Conservation (phyloP, 2,329 filamentous ascomycete genomes). For the Aspergillus latus region DNA sequence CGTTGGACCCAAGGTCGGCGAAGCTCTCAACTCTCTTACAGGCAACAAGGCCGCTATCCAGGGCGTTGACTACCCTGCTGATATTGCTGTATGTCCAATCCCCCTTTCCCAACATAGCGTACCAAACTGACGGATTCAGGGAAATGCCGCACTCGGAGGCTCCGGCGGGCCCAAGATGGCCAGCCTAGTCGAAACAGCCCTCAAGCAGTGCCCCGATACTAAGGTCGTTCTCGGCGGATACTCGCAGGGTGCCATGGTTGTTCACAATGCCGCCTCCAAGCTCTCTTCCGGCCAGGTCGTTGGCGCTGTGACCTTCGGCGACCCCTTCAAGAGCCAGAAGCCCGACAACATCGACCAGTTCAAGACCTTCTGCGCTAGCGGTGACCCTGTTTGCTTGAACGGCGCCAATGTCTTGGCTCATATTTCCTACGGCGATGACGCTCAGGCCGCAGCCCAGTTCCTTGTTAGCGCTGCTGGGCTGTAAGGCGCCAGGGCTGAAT, state of each 20-base stretch:
- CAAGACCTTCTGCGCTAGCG: conserved; percentile 51
- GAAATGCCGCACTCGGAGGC: conserved; percentile 28
- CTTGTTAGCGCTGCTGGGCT: conserved; percentile 28
- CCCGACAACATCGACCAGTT: conserved; percentile 45
- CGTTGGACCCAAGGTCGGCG: conserved; percentile 39
- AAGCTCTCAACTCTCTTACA: conserved; percentile 25
- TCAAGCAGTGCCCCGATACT: conserved; percentile 34
- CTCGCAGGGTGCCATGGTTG: conserved; percentile 38
- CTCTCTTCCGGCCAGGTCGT: conserved; percentile 39
- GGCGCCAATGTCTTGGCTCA: conserved; percentile 46
- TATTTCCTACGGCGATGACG: conserved; percentile 41
- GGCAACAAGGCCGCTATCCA: conserved; percentile 32
- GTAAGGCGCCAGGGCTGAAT: not conserved
- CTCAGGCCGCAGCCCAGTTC: conserved; percentile 40
- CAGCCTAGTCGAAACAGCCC: conserved; percentile 29
- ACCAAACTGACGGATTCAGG: conserved; percentile 16
- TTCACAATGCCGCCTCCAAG: conserved; percentile 31
- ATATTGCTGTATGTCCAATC: conserved; percentile 20
- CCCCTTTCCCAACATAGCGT: not conserved
- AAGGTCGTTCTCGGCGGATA: conserved; percentile 38
- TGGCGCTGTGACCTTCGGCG: conserved; percentile 47
- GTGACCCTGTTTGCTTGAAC: conserved; percentile 54
- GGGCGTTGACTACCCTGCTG: conserved; percentile 35
- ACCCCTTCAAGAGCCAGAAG: conserved; percentile 45
- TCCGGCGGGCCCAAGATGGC: conserved; percentile 34